Base-by-base conservation (phyloP, 768 basidiomycete species). In the Boletellus emodensis region DNA sequence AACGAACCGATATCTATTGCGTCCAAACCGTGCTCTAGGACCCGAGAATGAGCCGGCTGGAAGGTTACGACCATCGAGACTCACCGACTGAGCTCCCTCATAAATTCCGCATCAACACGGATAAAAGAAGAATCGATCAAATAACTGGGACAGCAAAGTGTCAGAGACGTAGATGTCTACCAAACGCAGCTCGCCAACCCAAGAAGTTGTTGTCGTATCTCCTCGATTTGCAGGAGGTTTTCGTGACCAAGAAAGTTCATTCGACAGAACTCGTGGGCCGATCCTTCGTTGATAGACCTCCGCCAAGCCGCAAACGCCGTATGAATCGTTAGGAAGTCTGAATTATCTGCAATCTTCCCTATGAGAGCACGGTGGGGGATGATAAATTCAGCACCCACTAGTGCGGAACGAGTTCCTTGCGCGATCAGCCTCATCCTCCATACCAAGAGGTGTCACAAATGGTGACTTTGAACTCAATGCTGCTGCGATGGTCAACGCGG, bases 181-280 rank as follows among this genome's bases (percentile, higher is more conserved):
- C 62, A 20, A n/a, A 46, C 17, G 18, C 48, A 26, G 13, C 17
- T 30, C 26, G 34, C 68, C 55, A 60, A 89, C 77, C 85, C 83
- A 48, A 92, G 72, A 54, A 91, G 82, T 64, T 99, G 95, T 61
- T 94, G 92, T 26, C 94, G 83, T 33, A 97, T 77, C 62, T 97
- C 95, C 66, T 98, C 95, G 28, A 99, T 95, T 69, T 96, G 93
- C 70, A 92, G 85, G 44, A 99, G 72, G 63, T 93, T 97, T 84
- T 92, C 91, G 57, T 92, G 83, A 55, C 89, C 93, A 33, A 95
- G 73, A 57, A 82, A 94, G 62, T 89, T 89, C 41, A 71, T 72
- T 58, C 83, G 78, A 67, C 92, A 94, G 63, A 94, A 94, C 48
- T 85, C 83, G 49, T 83, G 76, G 47, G 83, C 83, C 57, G 73